A percentile compares a stretch with the other conserved stretches of the same genome.
Conservation (phyloP, 805 yeast genomes). For the Isabelozyma heimii region DNA sequence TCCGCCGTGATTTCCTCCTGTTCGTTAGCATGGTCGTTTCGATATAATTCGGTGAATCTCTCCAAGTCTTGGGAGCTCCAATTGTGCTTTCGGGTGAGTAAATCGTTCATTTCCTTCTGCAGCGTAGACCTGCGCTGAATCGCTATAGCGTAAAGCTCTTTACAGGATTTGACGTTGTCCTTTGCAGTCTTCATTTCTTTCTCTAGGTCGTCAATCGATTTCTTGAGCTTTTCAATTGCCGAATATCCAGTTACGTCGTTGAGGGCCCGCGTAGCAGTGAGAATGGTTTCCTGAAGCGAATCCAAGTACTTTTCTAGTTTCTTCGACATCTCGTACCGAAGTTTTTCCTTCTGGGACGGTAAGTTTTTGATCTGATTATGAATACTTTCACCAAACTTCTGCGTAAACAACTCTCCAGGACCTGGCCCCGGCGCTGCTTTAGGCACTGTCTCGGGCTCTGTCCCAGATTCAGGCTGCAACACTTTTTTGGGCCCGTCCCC, state of each 20-base stretch:
- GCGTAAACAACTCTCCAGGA: background rate
- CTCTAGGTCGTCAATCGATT: conserved; percentile 58
- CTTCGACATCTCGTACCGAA: conserved; percentile 33
- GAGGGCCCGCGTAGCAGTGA: conserved; percentile 62
- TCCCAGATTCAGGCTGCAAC: too few relatives aligned
- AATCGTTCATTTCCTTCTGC: conserved; percentile 83
- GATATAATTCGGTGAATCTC: conserved; percentile 75
- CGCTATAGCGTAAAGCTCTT: conserved; percentile 55
- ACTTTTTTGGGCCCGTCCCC: background rate
- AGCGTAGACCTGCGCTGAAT: conserved; percentile 62
- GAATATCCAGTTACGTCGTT: conserved; percentile 94
- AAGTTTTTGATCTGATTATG: conserved; percentile 11
- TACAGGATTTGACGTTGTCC: conserved; percentile 45
- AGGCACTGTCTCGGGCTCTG: background rate
- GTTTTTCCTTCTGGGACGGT: conserved; percentile 46
- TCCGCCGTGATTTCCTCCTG: conserved; percentile 54
- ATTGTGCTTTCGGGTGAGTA: conserved; percentile 76
- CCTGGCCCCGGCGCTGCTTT: background rate
- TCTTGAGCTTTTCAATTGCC: conserved; percentile 68
- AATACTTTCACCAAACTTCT: background rate
- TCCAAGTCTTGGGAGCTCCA: conserved; percentile 85
- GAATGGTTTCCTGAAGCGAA: conserved; percentile 55
- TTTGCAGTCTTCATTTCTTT: conserved; percentile 47
- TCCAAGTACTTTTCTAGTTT: conserved; percentile 49
- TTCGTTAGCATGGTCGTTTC: conserved; percentile 76